Evolutionary conservation across 1,284 basidiomycete species (phyloP).

Genomic region (Apiotrichum gamsii): DNA sequence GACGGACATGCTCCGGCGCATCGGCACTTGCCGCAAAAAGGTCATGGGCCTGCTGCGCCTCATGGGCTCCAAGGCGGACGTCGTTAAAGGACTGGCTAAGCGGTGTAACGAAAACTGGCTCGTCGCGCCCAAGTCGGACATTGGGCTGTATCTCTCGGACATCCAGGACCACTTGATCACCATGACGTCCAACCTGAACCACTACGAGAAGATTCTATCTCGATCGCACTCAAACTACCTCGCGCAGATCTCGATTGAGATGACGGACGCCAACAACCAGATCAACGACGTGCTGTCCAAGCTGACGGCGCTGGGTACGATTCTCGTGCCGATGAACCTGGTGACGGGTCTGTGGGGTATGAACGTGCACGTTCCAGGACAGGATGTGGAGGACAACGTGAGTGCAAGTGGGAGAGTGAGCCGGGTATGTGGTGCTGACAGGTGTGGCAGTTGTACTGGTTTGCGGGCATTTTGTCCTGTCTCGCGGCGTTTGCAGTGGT

Average conservation of each 20-base stretch:
- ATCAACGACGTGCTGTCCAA: slow-evolving; percentile 99
- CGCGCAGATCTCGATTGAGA: slow-evolving; percentile 96
- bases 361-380: slow-evolving; percentile 64
- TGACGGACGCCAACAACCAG: slow-evolving; percentile 99
- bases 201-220: slow-evolving; percentile 98
- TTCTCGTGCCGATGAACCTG: slow-evolving; percentile 94
- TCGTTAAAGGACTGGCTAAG: slow-evolving; percentile 97
- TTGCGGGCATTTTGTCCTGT: slow-evolving; percentile 70
- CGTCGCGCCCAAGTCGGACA: slow-evolving; percentile 95
- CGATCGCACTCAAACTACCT: slow-evolving; percentile 99
- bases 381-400: slow-evolving; percentile 54
- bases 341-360: slow-evolving; percentile 64
- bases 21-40: slow-evolving; percentile 97
- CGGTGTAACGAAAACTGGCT: slow-evolving; percentile 98
- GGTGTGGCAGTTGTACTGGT: slow-evolving; percentile 55
- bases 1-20: slow-evolving; percentile 73
- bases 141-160: slow-evolving; percentile 91
- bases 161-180: slow-evolving; percentile 98
- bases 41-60: slow-evolving; percentile 92
- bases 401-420: slow-evolving; percentile 12
- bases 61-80: slow-evolving; percentile 99
- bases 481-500: slow-evolving; percentile 70
- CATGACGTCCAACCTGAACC: slow-evolving; percentile 93
- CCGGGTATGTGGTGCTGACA: background rate
- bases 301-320: slow-evolving; percentile 93